phyloP scores from a whole-genome alignment of 1,284 basidiomycete genomes.

The Fomitopsis betulina region DNA sequence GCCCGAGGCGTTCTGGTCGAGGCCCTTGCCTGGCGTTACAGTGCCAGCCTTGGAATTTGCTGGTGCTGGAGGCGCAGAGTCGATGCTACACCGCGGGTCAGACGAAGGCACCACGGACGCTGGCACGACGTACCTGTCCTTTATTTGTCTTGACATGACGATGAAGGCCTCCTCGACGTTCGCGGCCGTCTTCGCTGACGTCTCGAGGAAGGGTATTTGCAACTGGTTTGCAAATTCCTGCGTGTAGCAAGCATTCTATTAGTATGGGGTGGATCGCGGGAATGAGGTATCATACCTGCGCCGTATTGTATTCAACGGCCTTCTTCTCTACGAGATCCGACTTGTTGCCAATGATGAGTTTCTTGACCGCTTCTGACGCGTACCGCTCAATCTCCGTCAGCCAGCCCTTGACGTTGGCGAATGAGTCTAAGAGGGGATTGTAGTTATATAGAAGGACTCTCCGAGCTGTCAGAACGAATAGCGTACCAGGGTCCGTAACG shows the following conservation, averaged over 20 bases:
- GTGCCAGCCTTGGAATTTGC: slow-evolving; percentile 20
- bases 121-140: slow-evolving; percentile 68
- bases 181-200: slow-evolving; percentile 96
- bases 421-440: slow-evolving; percentile 64
- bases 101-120: neutral
- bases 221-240: slow-evolving; percentile 95
- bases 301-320: slow-evolving; percentile 94
- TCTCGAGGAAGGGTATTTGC: slow-evolving; percentile 95
- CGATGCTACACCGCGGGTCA: slow-evolving; percentile 14
- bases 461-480: neutral
- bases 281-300: slow-evolving; percentile 61
- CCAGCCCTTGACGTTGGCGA: slow-evolving; percentile 99
- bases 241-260: neutral
- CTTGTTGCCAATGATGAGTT: slow-evolving; percentile 97
- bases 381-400: slow-evolving; percentile 99
- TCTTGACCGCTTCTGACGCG: slow-evolving; percentile 98
- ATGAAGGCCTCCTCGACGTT: slow-evolving; percentile 99
- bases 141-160: slow-evolving; percentile 98
- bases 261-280: neutral
- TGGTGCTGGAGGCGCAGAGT: slow-evolving; percentile 21
- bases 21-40: slow-evolving; percentile 23
- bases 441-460: neutral
- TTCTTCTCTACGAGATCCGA: slow-evolving; percentile 96
- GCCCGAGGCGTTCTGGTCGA: slow-evolving; percentile 21
- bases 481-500: slow-evolving; percentile 91